Conservation (phyloP, 2,329 filamentous ascomycete genomes). For the Dactylella cylindrospora region DNA sequence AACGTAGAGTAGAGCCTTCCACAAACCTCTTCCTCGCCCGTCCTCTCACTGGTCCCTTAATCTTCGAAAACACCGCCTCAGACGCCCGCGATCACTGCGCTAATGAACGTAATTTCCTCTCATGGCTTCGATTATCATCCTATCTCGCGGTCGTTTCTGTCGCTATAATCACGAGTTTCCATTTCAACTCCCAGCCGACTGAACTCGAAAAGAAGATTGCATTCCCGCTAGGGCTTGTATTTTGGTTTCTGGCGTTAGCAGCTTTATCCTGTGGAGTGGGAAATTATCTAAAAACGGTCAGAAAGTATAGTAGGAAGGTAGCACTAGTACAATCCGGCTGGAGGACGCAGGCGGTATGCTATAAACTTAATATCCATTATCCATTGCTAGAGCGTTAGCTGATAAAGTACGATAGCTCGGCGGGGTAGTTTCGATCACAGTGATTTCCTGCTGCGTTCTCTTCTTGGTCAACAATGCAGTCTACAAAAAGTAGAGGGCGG, state of each 20-base stretch:
- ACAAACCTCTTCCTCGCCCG: conserved; percentile 52
- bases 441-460: conserved; percentile 35
- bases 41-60: conserved; percentile 66
- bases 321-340: conserved; percentile 91
- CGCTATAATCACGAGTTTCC: conserved; percentile 90
- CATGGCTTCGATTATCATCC: conserved; percentile 82
- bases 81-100: conserved; percentile 78
- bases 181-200: conserved; percentile 73
- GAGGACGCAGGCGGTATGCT: conserved; percentile 76
- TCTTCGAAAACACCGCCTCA: conserved; percentile 73
- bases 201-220: conserved; percentile 73
- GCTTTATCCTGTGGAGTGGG: conserved; percentile 75
- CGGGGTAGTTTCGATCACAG: conserved; percentile 18
- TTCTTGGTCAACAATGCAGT: conserved; percentile 37
- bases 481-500: conserved; percentile 6
- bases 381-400: neutral
- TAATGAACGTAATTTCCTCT: conserved; percentile 80
- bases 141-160: conserved; percentile 89
- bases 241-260: conserved; percentile 79
- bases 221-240: conserved; percentile 79
- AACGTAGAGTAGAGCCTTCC: conserved; percentile 9
- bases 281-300: conserved; percentile 81
- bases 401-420: conserved; percentile 16
- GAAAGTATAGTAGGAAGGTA: conserved; percentile 73
- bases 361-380: neutral